Evolutionary conservation across 805 yeast genomes (phyloP).

Genomic region (Suhomyces faveliae): DNA sequence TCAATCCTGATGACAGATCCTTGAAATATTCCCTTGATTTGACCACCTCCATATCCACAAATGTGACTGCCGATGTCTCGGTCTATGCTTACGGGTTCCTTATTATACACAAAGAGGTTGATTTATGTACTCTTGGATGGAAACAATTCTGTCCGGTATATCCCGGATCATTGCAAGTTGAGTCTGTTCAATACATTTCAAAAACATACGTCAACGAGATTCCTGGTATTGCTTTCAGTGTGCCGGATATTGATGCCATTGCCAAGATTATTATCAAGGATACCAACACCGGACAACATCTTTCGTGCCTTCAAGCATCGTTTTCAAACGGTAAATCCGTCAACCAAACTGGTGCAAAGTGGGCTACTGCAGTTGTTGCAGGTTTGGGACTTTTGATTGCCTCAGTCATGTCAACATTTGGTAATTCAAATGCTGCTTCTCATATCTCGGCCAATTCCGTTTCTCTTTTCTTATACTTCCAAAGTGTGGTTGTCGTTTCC

Average conservation of each 20-base stretch:
- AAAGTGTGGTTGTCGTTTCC: conserved; percentile 76
- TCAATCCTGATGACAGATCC: conserved; percentile 69
- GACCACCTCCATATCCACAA: conserved; percentile 63
- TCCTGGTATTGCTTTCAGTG: conserved; percentile 83
- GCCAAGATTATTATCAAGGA: conserved; percentile 55
- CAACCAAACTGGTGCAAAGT: conserved; percentile 58
- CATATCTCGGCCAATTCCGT: conserved; percentile 85
- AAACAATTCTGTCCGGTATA: conserved; percentile 87
- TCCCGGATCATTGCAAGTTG: conserved; percentile 79
- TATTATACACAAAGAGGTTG: conserved; percentile 55
- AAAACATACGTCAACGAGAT: conserved; percentile 50
- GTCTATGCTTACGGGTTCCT: conserved; percentile 86
- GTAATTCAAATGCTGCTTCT: conserved; percentile 86
- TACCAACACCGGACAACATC: conserved; percentile 36
- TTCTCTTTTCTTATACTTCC: conserved; percentile 83
- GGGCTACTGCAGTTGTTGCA: conserved; percentile 92
- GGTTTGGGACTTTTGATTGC: conserved; percentile 84
- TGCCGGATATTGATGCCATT: conserved; percentile 84
- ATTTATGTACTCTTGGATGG: conserved; percentile 69
- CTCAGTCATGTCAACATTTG: conserved; percentile 80
- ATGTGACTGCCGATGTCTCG: conserved; percentile 65
- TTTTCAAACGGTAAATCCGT: conserved; percentile 80
- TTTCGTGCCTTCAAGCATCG: conserved; percentile 76
- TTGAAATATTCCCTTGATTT: conserved; percentile 68
- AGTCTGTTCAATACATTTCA: conserved; percentile 62